These are phyloP conservation scores for Fraxinus americana DNA, from an alignment of 257 asterid species.

Conservation along the genomic window DNA sequence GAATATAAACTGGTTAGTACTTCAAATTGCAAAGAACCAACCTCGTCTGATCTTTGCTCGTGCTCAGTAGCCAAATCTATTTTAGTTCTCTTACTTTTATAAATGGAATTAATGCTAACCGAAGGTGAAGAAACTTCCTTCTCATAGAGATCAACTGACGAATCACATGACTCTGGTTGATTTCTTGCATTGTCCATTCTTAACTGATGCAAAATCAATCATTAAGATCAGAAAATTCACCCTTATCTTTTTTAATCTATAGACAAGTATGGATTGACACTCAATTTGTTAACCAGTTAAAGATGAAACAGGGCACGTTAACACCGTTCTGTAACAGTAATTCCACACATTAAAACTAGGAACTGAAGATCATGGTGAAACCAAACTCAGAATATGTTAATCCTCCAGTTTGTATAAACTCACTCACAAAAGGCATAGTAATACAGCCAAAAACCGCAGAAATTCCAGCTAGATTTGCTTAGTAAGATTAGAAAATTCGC, in stretches of 20 bases:
- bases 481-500: too few relatives aligned
- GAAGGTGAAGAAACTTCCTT: constrained; percentile 36
- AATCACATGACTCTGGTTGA: background rate
- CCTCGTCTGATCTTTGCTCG: constrained; percentile 20
- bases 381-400: background rate
- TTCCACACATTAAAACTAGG: background rate
- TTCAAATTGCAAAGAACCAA: background rate
- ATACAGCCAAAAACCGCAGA: background rate
- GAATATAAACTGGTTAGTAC: constrained; percentile 17
- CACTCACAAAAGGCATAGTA: too few relatives aligned
- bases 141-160: constrained; percentile 20
- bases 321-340: background rate
- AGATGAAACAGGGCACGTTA: background rate
- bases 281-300: background rate
- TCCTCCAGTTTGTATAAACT: background rate
- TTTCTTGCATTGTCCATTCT: constrained; percentile 7
- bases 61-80: constrained; percentile 25
- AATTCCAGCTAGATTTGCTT: too few relatives aligned
- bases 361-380: too few relatives aligned
- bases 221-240: constrained; percentile 6
- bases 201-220: constrained; percentile 21
- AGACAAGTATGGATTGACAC: background rate
- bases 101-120: background rate
- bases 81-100: constrained; percentile 30
- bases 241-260: background rate